phyloP scores from a whole-genome alignment of 768 basidiomycete genomes.

The Tylopilus sp. region DNA sequence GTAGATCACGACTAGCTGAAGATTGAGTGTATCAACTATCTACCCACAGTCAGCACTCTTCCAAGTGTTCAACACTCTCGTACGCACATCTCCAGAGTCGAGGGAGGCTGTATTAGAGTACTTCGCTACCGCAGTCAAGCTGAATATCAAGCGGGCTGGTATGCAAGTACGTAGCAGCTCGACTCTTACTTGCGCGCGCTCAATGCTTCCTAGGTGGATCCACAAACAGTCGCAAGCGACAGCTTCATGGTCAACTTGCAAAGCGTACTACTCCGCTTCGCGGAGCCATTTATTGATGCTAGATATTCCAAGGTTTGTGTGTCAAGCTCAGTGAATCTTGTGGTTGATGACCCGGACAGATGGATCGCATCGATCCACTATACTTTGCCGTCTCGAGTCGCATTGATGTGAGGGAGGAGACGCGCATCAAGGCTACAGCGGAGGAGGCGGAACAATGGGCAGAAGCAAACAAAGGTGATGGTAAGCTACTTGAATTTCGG shows the following conservation, averaged over 20 bases:
- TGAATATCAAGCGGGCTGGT: constrained; percentile 87
- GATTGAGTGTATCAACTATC: neutral
- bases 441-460: constrained; percentile 81
- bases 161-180: constrained; percentile 59
- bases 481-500: constrained; percentile 29
- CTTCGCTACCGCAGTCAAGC: constrained; percentile 66
- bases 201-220: constrained; percentile 64
- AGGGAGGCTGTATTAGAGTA: constrained; percentile 82
- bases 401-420: constrained; percentile 82
- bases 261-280: constrained; percentile 75
- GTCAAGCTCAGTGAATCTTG: neutral
- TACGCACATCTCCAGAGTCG: constrained; percentile 74
- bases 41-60: constrained; percentile 60
- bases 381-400: constrained; percentile 74
- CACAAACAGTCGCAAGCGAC: constrained; percentile 82
- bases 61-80: constrained; percentile 83
- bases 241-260: constrained; percentile 92
- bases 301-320: constrained; percentile 80
- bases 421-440: constrained; percentile 88
- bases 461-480: constrained; percentile 45
- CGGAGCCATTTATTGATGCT: constrained; percentile 94
- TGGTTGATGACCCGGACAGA: constrained; percentile 41
- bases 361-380: constrained; percentile 85
- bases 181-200: neutral
- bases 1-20: constrained; percentile 1